A percentile compares a stretch with the other conserved stretches of the same genome.
These are phyloP conservation scores for Penicillium sp. DNA, from an alignment of 2,329 filamentous ascomycete species.

Conservation along the genomic window DNA sequence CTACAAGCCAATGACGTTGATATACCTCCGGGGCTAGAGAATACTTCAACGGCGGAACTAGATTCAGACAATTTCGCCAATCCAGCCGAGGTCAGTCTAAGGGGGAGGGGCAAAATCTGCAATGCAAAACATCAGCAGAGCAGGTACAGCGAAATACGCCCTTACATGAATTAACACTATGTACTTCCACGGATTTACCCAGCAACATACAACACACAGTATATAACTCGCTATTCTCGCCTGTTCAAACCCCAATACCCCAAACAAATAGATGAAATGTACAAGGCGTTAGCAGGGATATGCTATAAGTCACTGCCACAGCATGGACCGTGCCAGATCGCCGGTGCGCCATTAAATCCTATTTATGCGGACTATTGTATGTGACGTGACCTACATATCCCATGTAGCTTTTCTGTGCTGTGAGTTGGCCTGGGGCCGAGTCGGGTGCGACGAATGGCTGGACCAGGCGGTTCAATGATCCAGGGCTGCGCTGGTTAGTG, in stretches of 20 bases:
- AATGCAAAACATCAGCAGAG: conserved; percentile 7
- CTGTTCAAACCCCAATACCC: neutral
- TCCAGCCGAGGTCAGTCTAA: conserved; percentile 1
- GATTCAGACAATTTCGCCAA: neutral
- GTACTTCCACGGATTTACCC: conserved; percentile 1
- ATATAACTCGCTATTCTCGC: neutral
- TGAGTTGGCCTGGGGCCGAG: conserved; percentile 11
- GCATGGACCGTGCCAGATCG: conserved; percentile 9
- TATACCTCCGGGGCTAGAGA: neutral
- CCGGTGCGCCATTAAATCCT: conserved; percentile 8
- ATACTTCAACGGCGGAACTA: conserved; percentile 1
- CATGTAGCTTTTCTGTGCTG: conserved; percentile 4
- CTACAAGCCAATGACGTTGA: neutral
- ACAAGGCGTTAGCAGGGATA: neutral
- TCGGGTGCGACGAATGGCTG: conserved; percentile 21
- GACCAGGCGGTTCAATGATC: conserved; percentile 19
- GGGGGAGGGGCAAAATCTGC: conserved; percentile 8
- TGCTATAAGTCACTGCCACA: conserved; percentile 1
- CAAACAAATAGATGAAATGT: neutral
- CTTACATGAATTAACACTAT: neutral
- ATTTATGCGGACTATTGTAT: neutral
- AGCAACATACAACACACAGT: no score
- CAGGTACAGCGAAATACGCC: neutral
- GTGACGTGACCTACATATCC: neutral
- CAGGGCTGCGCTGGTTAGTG: conserved; percentile 7